Conservation (phyloP, 2,329 filamentous ascomycete species). For the Dryadomyces quercivorus region DNA sequence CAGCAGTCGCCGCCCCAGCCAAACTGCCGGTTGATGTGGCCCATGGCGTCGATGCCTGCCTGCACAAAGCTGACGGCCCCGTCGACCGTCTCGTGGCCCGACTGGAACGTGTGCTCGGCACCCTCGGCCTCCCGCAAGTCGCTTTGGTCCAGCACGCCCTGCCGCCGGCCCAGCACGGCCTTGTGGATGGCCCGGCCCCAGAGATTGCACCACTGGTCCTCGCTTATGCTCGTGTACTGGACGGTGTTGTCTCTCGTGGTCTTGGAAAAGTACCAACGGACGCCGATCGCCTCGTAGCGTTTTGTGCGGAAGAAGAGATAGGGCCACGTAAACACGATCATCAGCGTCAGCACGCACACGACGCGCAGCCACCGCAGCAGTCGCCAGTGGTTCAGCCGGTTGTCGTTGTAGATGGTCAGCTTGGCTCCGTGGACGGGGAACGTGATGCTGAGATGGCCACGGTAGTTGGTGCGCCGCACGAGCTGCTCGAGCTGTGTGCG, state of each 20-base stretch:
- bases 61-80: conserved; percentile 28
- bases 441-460: conserved; percentile 43
- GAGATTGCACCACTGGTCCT: conserved; percentile 48
- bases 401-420: conserved; percentile 52
- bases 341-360: conserved; percentile 53
- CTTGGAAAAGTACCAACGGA: conserved; percentile 46
- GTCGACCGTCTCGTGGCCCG: conserved; percentile 26
- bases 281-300: conserved; percentile 50
- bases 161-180: conserved; percentile 44
- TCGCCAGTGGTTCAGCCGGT: conserved; percentile 52
- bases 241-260: conserved; percentile 18
- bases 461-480: conserved; percentile 54
- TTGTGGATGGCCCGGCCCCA: conserved; percentile 49
- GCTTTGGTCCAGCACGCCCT: conserved; percentile 41
- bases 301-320: conserved; percentile 55
- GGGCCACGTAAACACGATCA: conserved; percentile 62
- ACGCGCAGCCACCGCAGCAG: conserved; percentile 49
- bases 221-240: conserved; percentile 41
- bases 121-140: conserved; percentile 36
- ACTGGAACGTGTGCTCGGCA: conserved; percentile 22
- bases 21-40: conserved; percentile 37
- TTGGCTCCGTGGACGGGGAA: conserved; percentile 46
- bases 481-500: conserved; percentile 39
- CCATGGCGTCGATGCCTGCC: conserved; percentile 38
- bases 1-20: conserved; percentile 34